Conservation (phyloP, 352 stramenopile genomes). For the Phytophthora pluvialis region DNA sequence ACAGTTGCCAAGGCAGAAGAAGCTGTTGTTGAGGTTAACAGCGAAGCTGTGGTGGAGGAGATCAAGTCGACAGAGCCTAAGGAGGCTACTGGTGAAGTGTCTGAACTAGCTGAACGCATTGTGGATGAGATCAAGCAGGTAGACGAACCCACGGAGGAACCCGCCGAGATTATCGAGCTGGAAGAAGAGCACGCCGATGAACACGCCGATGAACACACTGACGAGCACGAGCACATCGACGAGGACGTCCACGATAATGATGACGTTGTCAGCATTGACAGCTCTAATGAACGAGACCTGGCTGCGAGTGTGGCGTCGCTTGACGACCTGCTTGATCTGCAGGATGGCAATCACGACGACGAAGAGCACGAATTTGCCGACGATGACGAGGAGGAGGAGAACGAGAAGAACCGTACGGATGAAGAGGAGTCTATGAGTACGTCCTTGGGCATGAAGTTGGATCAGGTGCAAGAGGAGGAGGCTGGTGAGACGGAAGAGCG, state of each 20-base stretch:
- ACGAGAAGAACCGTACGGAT: conserved; percentile 7
- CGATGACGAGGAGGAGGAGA: conserved; percentile 27
- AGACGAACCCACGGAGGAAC: conserved; percentile 1
- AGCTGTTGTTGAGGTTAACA: neutral
- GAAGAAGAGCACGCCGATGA: conserved; percentile 19
- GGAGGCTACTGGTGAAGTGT: conserved; percentile 7
- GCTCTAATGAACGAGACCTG: conserved; percentile 36
- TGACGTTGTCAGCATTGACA: conserved; percentile 27
- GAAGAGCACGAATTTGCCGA: conserved; percentile 39
- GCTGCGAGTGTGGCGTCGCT: conserved; percentile 37
- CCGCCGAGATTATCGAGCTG: conserved; percentile 2
- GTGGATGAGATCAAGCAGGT: conserved; percentile 4
- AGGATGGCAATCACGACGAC: conserved; percentile 23
- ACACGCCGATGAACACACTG: neutral
- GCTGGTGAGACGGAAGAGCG: conserved; percentile 23
- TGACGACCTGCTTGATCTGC: conserved; percentile 40
- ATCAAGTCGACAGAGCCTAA: conserved; percentile 5
- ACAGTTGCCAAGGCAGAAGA: conserved; percentile 14
- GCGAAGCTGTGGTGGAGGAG: conserved; percentile 14
- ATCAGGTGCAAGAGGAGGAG: conserved; percentile 36
- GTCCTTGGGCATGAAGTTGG: conserved; percentile 28
- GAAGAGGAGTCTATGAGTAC: conserved; percentile 26
- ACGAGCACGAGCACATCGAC: conserved; percentile 4
- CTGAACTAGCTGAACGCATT: neutral
- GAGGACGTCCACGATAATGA: conserved; percentile 18